phyloP scores from a whole-genome alignment of 2,329 filamentous ascomycete species.

The Cladosporium sp. region DNA sequence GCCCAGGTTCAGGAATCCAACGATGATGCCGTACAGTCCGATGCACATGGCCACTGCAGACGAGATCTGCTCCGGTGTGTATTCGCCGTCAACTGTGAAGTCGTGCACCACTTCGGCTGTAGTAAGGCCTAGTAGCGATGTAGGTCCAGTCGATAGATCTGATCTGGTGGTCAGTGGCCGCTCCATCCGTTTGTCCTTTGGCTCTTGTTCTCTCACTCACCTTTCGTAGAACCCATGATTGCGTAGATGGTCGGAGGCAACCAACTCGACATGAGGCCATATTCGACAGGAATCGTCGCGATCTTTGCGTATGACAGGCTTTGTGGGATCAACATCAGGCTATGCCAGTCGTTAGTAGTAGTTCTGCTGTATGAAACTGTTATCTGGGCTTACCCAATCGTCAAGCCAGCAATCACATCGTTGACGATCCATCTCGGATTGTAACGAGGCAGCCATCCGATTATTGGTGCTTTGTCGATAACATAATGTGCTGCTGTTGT shows the following conservation, averaged over 20 bases:
- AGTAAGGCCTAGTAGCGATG: slow-evolving; percentile 64
- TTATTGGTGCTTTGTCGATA: slow-evolving; percentile 62
- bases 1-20: slow-evolving; percentile 64
- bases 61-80: slow-evolving; percentile 58
- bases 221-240: slow-evolving; percentile 65
- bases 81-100: slow-evolving; percentile 51
- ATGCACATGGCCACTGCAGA: slow-evolving; percentile 65
- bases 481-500: slow-evolving; percentile 58
- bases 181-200: neutral
- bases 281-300: slow-evolving; percentile 62
- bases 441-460: slow-evolving; percentile 65
- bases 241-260: slow-evolving; percentile 59
- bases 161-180: slow-evolving; percentile 20
- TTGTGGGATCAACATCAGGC: slow-evolving; percentile 57
- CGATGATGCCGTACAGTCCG: slow-evolving; percentile 60
- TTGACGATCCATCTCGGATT: slow-evolving; percentile 62
- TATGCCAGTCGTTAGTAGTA: neutral
- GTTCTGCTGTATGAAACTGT: neutral
- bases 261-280: slow-evolving; percentile 63
- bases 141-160: slow-evolving; percentile 66
- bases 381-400: slow-evolving; percentile 56
- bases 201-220: slow-evolving; percentile 35
- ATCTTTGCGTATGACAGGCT: slow-evolving; percentile 65
- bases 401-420: slow-evolving; percentile 64
- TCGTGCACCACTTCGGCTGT: slow-evolving; percentile 62